Percentiles rank a stretch among this genome's conserved stretches.
phyloP scores from a whole-genome alignment of 768 basidiomycete species.

The Lactarius sanguifluus region DNA sequence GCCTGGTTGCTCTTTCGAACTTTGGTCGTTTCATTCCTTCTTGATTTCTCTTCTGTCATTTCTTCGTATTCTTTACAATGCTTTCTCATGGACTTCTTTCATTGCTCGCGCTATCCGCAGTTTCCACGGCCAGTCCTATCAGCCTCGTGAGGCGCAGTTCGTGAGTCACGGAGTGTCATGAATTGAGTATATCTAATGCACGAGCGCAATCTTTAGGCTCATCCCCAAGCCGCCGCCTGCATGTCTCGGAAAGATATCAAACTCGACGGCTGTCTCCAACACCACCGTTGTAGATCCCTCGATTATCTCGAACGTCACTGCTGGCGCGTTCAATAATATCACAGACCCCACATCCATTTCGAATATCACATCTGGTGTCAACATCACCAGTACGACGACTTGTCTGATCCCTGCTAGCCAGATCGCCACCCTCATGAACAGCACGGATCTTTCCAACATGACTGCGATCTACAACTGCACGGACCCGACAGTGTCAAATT shows the following conservation, averaged over 20 bases:
- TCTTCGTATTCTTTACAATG: conserved; percentile 8
- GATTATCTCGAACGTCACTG: neutral
- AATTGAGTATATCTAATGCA: neutral
- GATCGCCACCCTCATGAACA: neutral
- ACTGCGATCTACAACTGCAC: conserved; percentile 14
- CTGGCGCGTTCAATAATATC: neutral
- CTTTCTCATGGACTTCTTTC: conserved; percentile 12
- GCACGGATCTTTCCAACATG: conserved; percentile 6
- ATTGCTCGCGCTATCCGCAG: conserved; percentile 15
- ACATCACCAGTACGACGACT: conserved; percentile 9
- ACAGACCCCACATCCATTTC: neutral
- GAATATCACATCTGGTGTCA: conserved; percentile 3
- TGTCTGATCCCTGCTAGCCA: conserved; percentile 9
- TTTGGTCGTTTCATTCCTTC: conserved; percentile 10
- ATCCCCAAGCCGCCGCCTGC: conserved; percentile 21
- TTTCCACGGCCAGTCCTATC: conserved; percentile 19
- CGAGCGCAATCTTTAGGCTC: conserved; percentile 10
- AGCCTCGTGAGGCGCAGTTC: conserved; percentile 14
- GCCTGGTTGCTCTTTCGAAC: conserved; percentile 29
- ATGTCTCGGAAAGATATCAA: conserved; percentile 12
- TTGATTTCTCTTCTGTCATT: conserved; percentile 21
- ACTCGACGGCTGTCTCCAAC: neutral
- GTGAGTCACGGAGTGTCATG: conserved; percentile 5
- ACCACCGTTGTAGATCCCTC: neutral
- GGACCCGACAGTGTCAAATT: neutral